These are phyloP conservation scores for Astrothelium macrocarpum DNA, from an alignment of 495 filamentous ascomycete genomes.

Conservation along the genomic window DNA sequence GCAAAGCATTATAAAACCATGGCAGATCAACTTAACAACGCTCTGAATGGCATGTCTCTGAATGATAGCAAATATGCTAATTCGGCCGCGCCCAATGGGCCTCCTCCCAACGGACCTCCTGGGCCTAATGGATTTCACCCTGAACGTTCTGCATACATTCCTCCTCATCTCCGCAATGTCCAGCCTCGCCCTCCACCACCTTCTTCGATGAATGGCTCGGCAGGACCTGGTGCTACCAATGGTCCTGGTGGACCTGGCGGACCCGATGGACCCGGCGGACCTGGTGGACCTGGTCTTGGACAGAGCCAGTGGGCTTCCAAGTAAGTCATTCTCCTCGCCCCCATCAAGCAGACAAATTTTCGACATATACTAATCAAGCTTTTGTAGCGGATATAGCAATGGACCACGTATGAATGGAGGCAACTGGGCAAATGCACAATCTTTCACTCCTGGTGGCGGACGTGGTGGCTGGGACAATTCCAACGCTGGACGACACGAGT, in stretches of 20 bases:
- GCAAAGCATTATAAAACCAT: slow-evolving; percentile 44
- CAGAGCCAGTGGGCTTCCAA: slow-evolving; percentile 10
- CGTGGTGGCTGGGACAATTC: slow-evolving; percentile 16
- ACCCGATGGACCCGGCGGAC: slow-evolving; percentile 35
- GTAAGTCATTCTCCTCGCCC: slow-evolving; percentile 12
- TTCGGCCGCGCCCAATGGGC: slow-evolving; percentile 33
- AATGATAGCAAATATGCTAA: slow-evolving; percentile 62
- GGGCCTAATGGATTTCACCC: slow-evolving; percentile 23
- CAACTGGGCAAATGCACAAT: slow-evolving; percentile 64
- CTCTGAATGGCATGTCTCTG: slow-evolving; percentile 71
- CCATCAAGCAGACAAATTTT: neutral
- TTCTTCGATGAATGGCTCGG: slow-evolving; percentile 15
- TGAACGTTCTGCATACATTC: slow-evolving; percentile 77
- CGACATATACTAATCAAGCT: neutral
- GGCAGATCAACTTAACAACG: slow-evolving; percentile 79
- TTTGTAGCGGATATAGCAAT: slow-evolving; percentile 26
- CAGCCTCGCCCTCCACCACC: slow-evolving; percentile 36
- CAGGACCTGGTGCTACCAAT: slow-evolving; percentile 27
- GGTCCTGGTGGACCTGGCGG: slow-evolving; percentile 22
- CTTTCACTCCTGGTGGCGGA: slow-evolving; percentile 54
- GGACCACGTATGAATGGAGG: slow-evolving; percentile 43
- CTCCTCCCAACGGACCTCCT: slow-evolving; percentile 22
- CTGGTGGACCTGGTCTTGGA: slow-evolving; percentile 56
- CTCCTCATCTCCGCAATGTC: slow-evolving; percentile 75
- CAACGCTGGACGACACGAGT: slow-evolving; percentile 51